Percentiles rank a stretch among this genome's conserved stretches.
Conservation (phyloP, 1,284 basidiomycete genomes). For the Ustilago lituana region DNA sequence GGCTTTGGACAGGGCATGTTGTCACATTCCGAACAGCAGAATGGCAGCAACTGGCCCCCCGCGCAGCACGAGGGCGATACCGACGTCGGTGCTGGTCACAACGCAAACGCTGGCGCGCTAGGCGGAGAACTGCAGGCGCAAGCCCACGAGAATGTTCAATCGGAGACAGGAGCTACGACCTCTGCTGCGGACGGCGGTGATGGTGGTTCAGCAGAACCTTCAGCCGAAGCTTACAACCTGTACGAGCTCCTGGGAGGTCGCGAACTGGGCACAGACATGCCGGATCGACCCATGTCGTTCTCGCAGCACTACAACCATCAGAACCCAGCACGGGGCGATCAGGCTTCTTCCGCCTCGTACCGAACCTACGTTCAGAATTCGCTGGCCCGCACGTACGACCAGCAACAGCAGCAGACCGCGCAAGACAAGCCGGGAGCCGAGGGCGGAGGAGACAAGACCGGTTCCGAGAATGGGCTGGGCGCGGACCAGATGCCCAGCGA, state of each 20-base stretch:
- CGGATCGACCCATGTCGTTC: slow-evolving; percentile 51
- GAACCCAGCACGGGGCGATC: slow-evolving; percentile 33
- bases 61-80: slow-evolving; percentile 13
- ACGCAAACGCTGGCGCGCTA: slow-evolving; percentile 1
- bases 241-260: slow-evolving; percentile 43
- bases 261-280: slow-evolving; percentile 25
- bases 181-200: slow-evolving; percentile 4
- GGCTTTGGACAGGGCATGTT: slow-evolving; percentile 33
- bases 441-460: slow-evolving; percentile 8
- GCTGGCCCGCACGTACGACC: slow-evolving; percentile 43
- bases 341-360: slow-evolving; percentile 38
- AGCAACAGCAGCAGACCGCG: slow-evolving; percentile 31
- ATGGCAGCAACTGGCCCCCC: slow-evolving; percentile 22
- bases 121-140: slow-evolving; percentile 1
- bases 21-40: slow-evolving; percentile 22
- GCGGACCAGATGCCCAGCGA: slow-evolving; percentile 31
- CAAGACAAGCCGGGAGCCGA: slow-evolving; percentile 13
- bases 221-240: slow-evolving; percentile 37
- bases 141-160: slow-evolving; percentile 11
- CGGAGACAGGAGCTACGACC: slow-evolving; percentile 3
- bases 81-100: not conserved
- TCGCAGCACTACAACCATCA: slow-evolving; percentile 55
- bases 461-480: slow-evolving; percentile 17
- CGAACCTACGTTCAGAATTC: slow-evolving; percentile 45
- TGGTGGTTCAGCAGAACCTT: slow-evolving; percentile 10